These are phyloP conservation scores for Penicillium lividum DNA, from an alignment of 495 filamentous ascomycete species.

Conservation along the genomic window DNA sequence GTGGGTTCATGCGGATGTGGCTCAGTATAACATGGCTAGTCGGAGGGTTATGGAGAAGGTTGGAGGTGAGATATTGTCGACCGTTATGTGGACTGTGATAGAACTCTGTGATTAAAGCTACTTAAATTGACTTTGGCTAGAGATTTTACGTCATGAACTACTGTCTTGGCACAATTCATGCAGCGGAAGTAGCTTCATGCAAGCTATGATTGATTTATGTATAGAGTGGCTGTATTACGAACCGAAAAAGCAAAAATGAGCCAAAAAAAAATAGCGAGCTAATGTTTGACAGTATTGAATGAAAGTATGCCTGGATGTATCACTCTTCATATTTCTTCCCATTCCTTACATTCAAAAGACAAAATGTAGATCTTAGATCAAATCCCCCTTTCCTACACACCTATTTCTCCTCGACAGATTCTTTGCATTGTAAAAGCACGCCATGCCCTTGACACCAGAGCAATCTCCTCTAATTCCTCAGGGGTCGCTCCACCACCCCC, in stretches of 20 bases:
- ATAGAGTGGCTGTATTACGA: not conserved
- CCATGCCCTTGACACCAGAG: not conserved
- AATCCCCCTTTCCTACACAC: not conserved
- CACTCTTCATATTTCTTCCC: not conserved
- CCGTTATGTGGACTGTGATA: slow-evolving; percentile 45
- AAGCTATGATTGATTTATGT: not conserved
- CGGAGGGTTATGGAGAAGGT: slow-evolving; percentile 51
- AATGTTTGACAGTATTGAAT: not conserved
- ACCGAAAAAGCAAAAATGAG: not conserved
- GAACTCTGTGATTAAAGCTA: slow-evolving; percentile 16
- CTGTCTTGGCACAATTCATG: not conserved
- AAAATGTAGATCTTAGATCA: not conserved
- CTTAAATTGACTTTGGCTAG: too few species aligned
- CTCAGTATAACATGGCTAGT: slow-evolving; percentile 45
- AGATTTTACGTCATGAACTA: not conserved
- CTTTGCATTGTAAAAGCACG: not conserved
- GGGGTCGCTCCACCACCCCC: not conserved
- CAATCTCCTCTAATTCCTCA: not conserved
- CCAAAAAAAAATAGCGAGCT: not conserved
- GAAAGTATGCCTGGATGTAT: not conserved
- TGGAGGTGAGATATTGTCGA: slow-evolving; percentile 40
- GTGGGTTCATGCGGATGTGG: slow-evolving; percentile 51
- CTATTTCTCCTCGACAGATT: not conserved
- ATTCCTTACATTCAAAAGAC: not conserved
- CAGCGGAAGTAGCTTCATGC: not conserved